Evolutionary conservation across 2,329 filamentous ascomycete genomes (phyloP).

Genomic region (Aspergillus quadrilineatus): DNA sequence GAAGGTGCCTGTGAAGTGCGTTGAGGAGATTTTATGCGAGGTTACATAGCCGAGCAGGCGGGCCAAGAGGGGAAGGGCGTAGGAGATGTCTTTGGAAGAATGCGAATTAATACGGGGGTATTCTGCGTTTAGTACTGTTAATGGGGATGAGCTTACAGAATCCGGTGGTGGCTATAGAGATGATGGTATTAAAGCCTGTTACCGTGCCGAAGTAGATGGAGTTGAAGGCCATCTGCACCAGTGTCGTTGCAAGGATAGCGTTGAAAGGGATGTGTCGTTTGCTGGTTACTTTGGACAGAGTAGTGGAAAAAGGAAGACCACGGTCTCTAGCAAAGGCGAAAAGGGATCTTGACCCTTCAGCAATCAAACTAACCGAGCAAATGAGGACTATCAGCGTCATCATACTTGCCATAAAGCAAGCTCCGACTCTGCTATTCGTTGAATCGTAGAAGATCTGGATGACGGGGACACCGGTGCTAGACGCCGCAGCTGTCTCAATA

Average conservation of each 20-base stretch:
- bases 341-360: slow-evolving; percentile 48
- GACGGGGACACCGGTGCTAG: slow-evolving; percentile 52
- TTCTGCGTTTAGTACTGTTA: not conserved
- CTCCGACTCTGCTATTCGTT: slow-evolving; percentile 45
- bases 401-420: slow-evolving; percentile 48
- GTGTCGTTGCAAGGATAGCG: slow-evolving; percentile 48
- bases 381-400: slow-evolving; percentile 52
- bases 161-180: slow-evolving; percentile 57
- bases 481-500: slow-evolving; percentile 47
- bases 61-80: slow-evolving; percentile 55
- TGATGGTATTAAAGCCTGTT: slow-evolving; percentile 57
- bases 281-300: slow-evolving; percentile 48
- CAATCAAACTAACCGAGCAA: slow-evolving; percentile 48
- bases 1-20: slow-evolving; percentile 36
- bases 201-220: slow-evolving; percentile 57
- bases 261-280: slow-evolving; percentile 51
- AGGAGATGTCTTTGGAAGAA: slow-evolving; percentile 50
- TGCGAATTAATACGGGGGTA: not conserved
- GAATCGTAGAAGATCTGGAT: slow-evolving; percentile 56
- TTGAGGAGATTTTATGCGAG: slow-evolving; percentile 33
- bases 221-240: slow-evolving; percentile 54
- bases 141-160: slow-evolving; percentile 46
- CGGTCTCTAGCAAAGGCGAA: slow-evolving; percentile 52
- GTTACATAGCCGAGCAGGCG: slow-evolving; percentile 50
- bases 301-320: slow-evolving; percentile 53